Evolutionary conservation across 768 basidiomycete genomes (phyloP), one percentile per base, ranked within the genome.

Genomic region (Termitomyces titanicus): DNA sequence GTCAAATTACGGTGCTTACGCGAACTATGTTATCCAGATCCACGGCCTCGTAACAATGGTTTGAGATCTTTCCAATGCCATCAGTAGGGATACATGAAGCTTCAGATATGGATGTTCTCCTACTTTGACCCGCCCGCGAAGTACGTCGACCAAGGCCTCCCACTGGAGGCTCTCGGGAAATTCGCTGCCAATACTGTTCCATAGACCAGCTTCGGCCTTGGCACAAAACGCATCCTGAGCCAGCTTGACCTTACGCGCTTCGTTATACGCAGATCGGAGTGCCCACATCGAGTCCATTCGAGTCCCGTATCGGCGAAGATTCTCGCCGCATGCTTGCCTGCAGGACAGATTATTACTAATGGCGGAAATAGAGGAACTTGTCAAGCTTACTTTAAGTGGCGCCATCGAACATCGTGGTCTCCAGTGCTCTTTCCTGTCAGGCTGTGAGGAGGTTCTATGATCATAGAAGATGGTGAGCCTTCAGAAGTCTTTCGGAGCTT

Each of bases 61-160:
- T 79, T 3, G 83, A 79, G 47, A 88, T 74, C 84, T 86, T 55
- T 10, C 43, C 31, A 11, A 37, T 31, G 43, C 3, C 2, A n/a
- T 39, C 34, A 20, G 20, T 64, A 22, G 51, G 37, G 33, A 46
- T 20, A 47, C 44, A 25, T 37, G 31, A 31, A 38, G 22, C 43
- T 58, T 42, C 3, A 35, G n/a, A n/a, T 17, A 33, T 17, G 20
- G 33, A 10, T 20, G 47, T 15, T 18, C 13, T 25, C 57, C 5
- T 57, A 84, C 88, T 81, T 92, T 94, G 66, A 94, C 92, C 53
- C 84, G 86, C 8, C 94, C 94, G 38, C 94, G 79, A 46, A 94
- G 76, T 33, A 93, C 90, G 57, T 93, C 91, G 4, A 92, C 84
- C 29, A 94, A 72, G 54, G 83, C 80, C 62, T 93, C 89, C 84